Base-by-base conservation (phyloP, 2,329 filamentous ascomycete genomes). In the Neopestalotiopsis clavispora region DNA sequence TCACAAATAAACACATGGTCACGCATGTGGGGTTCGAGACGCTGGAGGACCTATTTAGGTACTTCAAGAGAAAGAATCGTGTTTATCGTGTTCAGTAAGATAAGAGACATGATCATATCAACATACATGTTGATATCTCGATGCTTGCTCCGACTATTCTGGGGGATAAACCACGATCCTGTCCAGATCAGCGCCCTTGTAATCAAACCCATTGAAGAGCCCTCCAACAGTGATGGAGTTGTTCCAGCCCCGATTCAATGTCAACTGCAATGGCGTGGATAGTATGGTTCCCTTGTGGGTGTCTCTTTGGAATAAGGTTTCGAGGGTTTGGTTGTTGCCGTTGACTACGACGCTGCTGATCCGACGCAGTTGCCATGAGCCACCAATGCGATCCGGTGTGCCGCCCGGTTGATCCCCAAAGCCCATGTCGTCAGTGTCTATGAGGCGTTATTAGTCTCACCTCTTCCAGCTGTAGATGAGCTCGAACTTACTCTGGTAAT, bases 281-380 rank as follows among this genome's bases (percentile, higher is more conserved):
- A 90, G 72, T 28, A 91, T 83, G 13, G 90, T 85, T 0, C 88
- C 86, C 78, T 91, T 91, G 73, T 88, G 84, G 1, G 85, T 86
- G 69, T 87, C 86, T 23, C 84, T 78, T 77, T 87, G 85, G 72
- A 82, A 86, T 23, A 88, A 74, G 6, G 84, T 84, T 71, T 87
- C 79, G 2, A 87, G 74, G 32, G 82, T 80, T 61, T 85, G 80
- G 0, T 79, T 83, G 68, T 90, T 85, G 59, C 86, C 79, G 42
- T 82, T 91, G 2, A 90, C 86, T 0, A 89, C 79, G 1, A 91
- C 88, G 62, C 88, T 89, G 73, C 85, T 85, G 68, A 90, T 86
- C 10, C 89, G 84, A 4, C 88, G 84, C 5, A 91, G 78, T 70
- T 89, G 86, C 88, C 88, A 91, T 0, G 81, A 78, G 0, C 89